phyloP scores from a whole-genome alignment of 148 eudicot species.

The Gaultheria prostrata region DNA sequence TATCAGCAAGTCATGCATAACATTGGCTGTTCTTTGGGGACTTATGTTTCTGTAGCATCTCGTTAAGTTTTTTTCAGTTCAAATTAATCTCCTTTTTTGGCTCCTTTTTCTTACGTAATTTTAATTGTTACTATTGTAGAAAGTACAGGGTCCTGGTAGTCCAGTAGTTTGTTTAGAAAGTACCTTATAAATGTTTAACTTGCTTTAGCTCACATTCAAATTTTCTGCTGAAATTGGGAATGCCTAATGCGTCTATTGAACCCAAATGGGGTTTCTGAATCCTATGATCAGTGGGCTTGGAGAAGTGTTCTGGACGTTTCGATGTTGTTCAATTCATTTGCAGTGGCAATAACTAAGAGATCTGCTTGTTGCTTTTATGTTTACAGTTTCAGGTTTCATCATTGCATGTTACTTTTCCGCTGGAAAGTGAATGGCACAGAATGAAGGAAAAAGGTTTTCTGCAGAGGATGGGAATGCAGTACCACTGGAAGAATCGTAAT shows the following conservation, averaged over 20 bases:
- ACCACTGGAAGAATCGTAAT: slow-evolving; percentile 93
- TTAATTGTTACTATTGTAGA: not conserved
- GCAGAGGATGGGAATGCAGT: slow-evolving; percentile 97
- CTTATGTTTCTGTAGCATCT: not conserved
- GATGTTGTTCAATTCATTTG: not conserved
- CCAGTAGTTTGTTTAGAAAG: not conserved
- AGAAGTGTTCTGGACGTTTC: not conserved
- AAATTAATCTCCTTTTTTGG: not conserved
- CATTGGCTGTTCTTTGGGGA: not conserved
- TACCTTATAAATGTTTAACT: not conserved
- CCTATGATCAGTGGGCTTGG: not conserved
- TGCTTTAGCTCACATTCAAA: not conserved
- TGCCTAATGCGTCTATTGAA: not conserved
- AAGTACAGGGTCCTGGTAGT: not conserved
- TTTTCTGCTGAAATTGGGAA: not conserved
- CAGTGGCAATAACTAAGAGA: not conserved
- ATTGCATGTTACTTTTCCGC: slow-evolving; percentile 86
- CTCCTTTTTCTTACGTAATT: not conserved
- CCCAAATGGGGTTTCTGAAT: not conserved
- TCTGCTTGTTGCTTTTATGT: slow-evolving; percentile 2
- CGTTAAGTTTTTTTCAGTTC: not conserved
- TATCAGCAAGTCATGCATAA: not conserved
- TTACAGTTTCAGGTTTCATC: slow-evolving; percentile 87
- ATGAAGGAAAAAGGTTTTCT: slow-evolving; percentile 82
- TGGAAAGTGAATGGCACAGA: slow-evolving; percentile 59